Evolutionary conservation across 129 eudicot species (phyloP), one percentile per base, ranked within the genome.

Genomic region (Centaurea solstitialis): DNA sequence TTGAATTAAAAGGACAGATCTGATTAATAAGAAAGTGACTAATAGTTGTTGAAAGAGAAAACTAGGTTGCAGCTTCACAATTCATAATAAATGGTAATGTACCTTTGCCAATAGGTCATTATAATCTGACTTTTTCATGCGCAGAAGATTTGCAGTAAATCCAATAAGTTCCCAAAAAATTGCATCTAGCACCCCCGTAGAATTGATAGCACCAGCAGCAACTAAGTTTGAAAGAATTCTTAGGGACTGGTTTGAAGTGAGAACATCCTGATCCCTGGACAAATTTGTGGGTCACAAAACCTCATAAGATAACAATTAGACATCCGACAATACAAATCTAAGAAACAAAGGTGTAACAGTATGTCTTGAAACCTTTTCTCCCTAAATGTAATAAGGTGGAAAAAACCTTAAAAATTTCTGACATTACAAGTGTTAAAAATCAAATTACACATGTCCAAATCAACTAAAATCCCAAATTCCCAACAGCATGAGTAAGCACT

Each of bases 131-230:
- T 76, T 73, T 73, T 87, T 88, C 10, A 84, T 13, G 71, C 72
- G 76, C 64, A 88, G 77, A 79, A 93, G 45, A 75, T 87, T 78
- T 70, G 94, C 86, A 78, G 89, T 88, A 73, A 89, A 87, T 15
- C 93, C 86, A 72, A 93, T 91, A 78, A 93, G 97, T 82, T 86
- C 92, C 85, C 78, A 75, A 21, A 84, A 84, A 6, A 96, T 87
- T 85, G 91, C 98, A 84, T 96, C 90, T 80, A 87, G 91, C 74
- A 89, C 88, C 59, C 91, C 94, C 80, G 85, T 70, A 70, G 83
- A 91, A 82, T 38, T 81, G 72, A 96, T 81, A 64, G 99, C 97
- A 69, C 93, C 91, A 64, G 95, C 99, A 61, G 89, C 98, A 67
- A 88, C 93, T 82, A 93, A 84, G 78, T 93, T 93, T 68, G 87